Evolutionary conservation across 2,329 filamentous ascomycete genomes (phyloP), one percentile per base, ranked within the genome.

Genomic region (Aureobasidium sp.): DNA sequence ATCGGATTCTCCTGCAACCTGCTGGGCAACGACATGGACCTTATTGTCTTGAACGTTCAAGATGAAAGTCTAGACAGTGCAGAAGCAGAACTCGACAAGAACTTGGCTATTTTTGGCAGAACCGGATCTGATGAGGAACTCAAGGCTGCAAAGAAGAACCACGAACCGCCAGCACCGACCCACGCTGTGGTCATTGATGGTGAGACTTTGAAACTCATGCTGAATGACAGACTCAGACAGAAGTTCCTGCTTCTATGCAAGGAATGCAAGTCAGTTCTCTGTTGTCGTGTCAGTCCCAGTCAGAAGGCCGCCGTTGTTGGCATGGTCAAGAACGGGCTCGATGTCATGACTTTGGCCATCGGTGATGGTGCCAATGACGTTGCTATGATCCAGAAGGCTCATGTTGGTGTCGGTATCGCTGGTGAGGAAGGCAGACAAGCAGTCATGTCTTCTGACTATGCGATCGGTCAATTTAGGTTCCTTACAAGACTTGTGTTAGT

Each of bases 1-100:
- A 99, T 99, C 72, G 94, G 94, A 2, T 99, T 97, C 76, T 99
- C 95, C 12, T 99, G 95, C 79, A 99, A 99, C 69, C 82, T 99
- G 36, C 84, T 99, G 61, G 91, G 93, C 76, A 99, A 97, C 74
- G 90, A 96, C 68, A 97, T 99, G 94, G 94, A 99, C 68, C 79
- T 99, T 65, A 89, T 99, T 66, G 85, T 96, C 53, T 82, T 99
- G 68, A 95, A 95, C 72, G 82, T 94, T 34, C 84, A 89, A 1
- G 90, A 96, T 66, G 87, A 91, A 77, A 82, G 80, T 62, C 68
- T 88, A 11, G 78, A 80, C 14, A 78, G 79, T 39, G 83, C 91
- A 2, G 86, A 89, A 66, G 81, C 82, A 61, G 82, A 92, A 68
- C 81, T 99, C 17, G 88, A 95, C 69, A 84, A 86, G 67, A 81